Base-by-base conservation (phyloP, 331 rosid species). In the Malus hybrid region DNA sequence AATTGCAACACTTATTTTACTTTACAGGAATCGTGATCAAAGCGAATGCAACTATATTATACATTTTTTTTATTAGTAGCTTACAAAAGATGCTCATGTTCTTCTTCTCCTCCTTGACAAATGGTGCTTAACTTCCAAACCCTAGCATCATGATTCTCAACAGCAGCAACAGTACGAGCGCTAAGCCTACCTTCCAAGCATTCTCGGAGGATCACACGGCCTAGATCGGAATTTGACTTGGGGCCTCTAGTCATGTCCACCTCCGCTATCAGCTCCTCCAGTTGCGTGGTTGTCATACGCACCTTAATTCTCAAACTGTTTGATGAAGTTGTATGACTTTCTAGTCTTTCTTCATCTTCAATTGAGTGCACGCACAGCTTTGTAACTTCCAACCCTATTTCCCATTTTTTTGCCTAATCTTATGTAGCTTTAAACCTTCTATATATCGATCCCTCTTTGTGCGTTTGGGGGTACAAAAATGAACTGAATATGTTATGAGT, bases 201-300 rank as follows among this genome's bases (percentile, higher is more conserved):
- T 68, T 84, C 83, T 32, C 56, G 53, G 53, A 84, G 28, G 66
- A 86, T 84, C 78, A 84, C 77, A 19, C 70, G 64, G 24, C 86
- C 84, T 4, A 86, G 55, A 36, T 80, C 18, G 7, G 8, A 36
- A 57, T 55, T 34, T 9, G 75, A 74, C 69, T 71, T 7, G 12
- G 36, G 66, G 0, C 56, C 79, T 73, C 77, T 30, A 64, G 72
- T 78, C 26, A 57, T 22, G 63, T 78, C 78, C 60, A 80, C 83
- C 74, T 72, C 78, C 6, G 18, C 76, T 32, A 71, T 55, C 48
- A 86, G 30, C 70, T 84, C 82, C 52, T 74, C 18, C 16, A 86
- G 83, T 71, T 86, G 64, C 19, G 46, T 32, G 3, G 11, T 33
- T 0, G 63, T 84, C 84, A 84, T 79, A 33, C 75, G 52, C 63